A percentile compares a stretch with the other conserved stretches of the same genome.
Conservation (phyloP, 306 rosid genomes). For the Datisca glomerata region DNA sequence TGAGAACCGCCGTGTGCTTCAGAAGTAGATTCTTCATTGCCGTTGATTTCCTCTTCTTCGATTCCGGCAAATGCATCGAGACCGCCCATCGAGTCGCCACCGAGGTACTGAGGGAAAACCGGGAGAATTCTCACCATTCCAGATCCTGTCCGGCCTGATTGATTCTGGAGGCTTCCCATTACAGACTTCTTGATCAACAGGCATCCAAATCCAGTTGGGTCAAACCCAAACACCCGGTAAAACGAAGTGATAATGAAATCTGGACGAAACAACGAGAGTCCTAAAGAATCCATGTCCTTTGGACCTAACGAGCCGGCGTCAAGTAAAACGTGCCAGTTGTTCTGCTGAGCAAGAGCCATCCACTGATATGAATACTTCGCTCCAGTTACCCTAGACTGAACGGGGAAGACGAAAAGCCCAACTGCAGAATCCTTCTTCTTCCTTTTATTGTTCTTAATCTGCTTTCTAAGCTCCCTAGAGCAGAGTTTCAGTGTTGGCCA, state of each 20-base stretch:
- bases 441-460: slow-evolving; percentile 65
- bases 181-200: slow-evolving; percentile 90
- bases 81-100: slow-evolving; percentile 84
- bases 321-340: slow-evolving; percentile 93
- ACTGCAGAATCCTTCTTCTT: slow-evolving; percentile 89
- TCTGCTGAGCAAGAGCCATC: slow-evolving; percentile 99
- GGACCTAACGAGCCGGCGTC: slow-evolving; percentile 99
- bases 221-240: slow-evolving; percentile 85
- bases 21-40: slow-evolving; percentile 18
- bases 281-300: slow-evolving; percentile 98
- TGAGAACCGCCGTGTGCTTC: slow-evolving; percentile 37
- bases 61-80: slow-evolving; percentile 57
- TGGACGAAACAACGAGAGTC: slow-evolving; percentile 87
- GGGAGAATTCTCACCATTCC: slow-evolving; percentile 97
- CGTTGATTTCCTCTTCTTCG: slow-evolving; percentile 36
- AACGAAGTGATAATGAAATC: slow-evolving; percentile 89
- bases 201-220: slow-evolving; percentile 95
- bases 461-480: slow-evolving; percentile 87
- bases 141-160: slow-evolving; percentile 77
- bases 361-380: slow-evolving; percentile 97
- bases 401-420: slow-evolving; percentile 95
- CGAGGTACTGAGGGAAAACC: slow-evolving; percentile 62
- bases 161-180: slow-evolving; percentile 77
- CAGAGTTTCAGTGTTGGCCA: slow-evolving; percentile 98
- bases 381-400: slow-evolving; percentile 96